Evolutionary conservation across 805 yeast species (phyloP), one percentile per base, ranked within the genome.

Genomic region (Naumovozyma baii): DNA sequence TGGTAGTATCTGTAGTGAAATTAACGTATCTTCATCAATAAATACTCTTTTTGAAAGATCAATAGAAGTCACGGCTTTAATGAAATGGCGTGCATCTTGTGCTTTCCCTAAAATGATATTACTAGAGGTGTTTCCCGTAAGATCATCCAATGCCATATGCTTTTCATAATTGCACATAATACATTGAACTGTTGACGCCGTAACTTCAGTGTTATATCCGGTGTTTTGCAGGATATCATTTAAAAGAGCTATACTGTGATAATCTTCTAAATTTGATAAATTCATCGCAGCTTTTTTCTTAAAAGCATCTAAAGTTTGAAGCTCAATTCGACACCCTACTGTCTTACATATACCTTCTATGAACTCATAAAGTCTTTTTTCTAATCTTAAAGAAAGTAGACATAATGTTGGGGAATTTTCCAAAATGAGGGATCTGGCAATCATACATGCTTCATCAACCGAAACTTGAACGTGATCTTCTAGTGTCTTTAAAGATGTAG

Each of bases 1-100:
- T 0, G 61, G 56, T 17, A 59, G 44, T 3, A 63, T 48, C 13
- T 45, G 39, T 5, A 63, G 33, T 3, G 61, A 48, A 9, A 37
- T 31, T 9, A 56, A 31, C 1, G 59, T 48, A 19, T 56, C 51
- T 14, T 47, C 45, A 42, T 57, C 61, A 15, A 57, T 17, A n/a
- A 57, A 45, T 37, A 53, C 39, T 32, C 42, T 38, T 22, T 47
- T 47, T 9, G 36, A 38, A n/a, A 51, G 26, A 19, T 35, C 18
- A 10, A 49, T 15, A 5, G 33, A 16, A 14, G 36, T 39, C 2
- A 50, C 18, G 12, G 36, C 30, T n/a, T 28, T 13, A 13, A 49
- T 37, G 4, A 28, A n/a, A 12, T 34, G 29, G 10, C 13, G 5
- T 18, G 29, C 5, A 18, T 18, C 17, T 18, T 15, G 7, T 14